Evolutionary conservation across 257 asterid genomes (phyloP), one percentile per base, ranked within the genome.

Genomic region (Solanum chiquidenum): DNA sequence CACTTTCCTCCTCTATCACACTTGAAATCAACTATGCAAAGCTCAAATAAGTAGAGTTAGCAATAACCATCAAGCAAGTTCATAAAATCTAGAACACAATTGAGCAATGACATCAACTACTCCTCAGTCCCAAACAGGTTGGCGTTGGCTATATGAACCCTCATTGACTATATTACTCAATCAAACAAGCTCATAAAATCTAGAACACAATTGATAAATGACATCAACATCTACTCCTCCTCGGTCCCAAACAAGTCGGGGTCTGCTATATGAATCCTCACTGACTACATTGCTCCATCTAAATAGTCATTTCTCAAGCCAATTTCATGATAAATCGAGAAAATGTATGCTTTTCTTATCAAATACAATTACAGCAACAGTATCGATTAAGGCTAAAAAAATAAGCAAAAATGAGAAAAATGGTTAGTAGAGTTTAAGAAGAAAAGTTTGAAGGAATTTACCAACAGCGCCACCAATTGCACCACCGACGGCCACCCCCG

Each of bases 391-490:
- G 38, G 38, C 6, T 5, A 7, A 29, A 21, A 58, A 52, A 16
- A 18, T 0, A 7, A 21, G 66, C 5, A 69, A 29, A 69, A 12
- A 29, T 6, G 7, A 29, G 1, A 7, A 29, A 27, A 68, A 29
- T 12, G 20, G 33, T 3, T 11, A 35, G 6, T 44, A 79, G 84
- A 23, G 64, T 77, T 73, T 86, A 42, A 71, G 14, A 16, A 71
- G 13, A 71, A 71, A 71, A 35, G 27, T 34, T 34, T 2, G 40
- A 31, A 18, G 46, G 8, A 35, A 73, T 1, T 37, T 91, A 95
- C 98, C 98, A 6, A 95, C 96, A 46, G 98, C 98, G 71, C 98
- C 96, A 42, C 98, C 98, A 37, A 95, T 92, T 35, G 96, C 98
- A 33, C 97, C 98, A 76, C 98, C 98, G 60, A 94, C 91, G 29